phyloP scores from a whole-genome alignment of 192 early-diverging fungal genomes.

The Backusella tuberculispora region DNA sequence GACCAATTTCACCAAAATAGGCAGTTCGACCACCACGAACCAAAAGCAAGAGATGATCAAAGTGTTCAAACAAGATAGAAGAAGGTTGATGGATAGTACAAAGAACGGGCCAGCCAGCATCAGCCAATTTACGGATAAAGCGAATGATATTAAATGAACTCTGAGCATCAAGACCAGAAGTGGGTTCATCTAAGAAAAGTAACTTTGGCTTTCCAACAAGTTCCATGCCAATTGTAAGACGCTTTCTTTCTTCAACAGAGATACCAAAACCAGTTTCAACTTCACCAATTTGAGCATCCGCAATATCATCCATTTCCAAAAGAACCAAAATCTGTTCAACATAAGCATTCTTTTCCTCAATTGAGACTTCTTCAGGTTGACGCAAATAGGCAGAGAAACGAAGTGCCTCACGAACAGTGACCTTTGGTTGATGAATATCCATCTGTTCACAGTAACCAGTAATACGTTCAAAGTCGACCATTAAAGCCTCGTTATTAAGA shows the following conservation, averaged over 20 bases:
- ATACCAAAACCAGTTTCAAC: slow-evolving; percentile 65
- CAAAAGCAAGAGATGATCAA: slow-evolving; percentile 81
- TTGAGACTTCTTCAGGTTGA: slow-evolving; percentile 55
- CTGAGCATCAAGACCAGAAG: slow-evolving; percentile 79
- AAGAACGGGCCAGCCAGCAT: slow-evolving; percentile 70
- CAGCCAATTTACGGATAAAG: slow-evolving; percentile 69
- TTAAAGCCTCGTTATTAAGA: slow-evolving; percentile 53
- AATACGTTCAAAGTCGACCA: slow-evolving; percentile 58
- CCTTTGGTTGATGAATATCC: slow-evolving; percentile 81
- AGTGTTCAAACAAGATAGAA: slow-evolving; percentile 79
- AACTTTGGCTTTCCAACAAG: slow-evolving; percentile 78
- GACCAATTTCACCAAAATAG: slow-evolving; percentile 82
- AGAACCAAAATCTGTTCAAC: slow-evolving; percentile 57
- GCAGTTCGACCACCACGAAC: slow-evolving; percentile 81
- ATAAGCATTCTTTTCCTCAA: slow-evolving; percentile 51
- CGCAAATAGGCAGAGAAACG: slow-evolving; percentile 79
- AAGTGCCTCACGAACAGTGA: slow-evolving; percentile 92
- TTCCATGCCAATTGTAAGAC: slow-evolving; percentile 84
- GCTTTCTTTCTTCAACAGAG: slow-evolving; percentile 80
- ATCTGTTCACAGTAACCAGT: slow-evolving; percentile 90
- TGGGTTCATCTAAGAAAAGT: slow-evolving; percentile 78
- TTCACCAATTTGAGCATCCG: slow-evolving; percentile 59
- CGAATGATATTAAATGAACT: slow-evolving; percentile 75
- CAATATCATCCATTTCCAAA: slow-evolving; percentile 66
- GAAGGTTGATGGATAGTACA: slow-evolving; percentile 90